phyloP scores from a whole-genome alignment of 2,329 filamentous ascomycete species.

The Alternaria longipes region DNA sequence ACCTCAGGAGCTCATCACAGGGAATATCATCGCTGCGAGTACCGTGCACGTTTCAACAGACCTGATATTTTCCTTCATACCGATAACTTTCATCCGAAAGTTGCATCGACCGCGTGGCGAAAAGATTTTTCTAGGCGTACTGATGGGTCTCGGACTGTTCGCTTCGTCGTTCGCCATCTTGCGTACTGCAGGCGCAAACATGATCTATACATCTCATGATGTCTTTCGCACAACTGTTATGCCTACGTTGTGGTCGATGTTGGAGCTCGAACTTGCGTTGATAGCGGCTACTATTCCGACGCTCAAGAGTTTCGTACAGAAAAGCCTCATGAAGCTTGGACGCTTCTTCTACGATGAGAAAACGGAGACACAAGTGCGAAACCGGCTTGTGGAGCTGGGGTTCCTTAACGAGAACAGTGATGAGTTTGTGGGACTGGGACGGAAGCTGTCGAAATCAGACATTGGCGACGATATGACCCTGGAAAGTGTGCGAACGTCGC shows the following conservation, averaged over 20 bases:
- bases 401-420: slow-evolving; percentile 13
- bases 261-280: slow-evolving; percentile 40
- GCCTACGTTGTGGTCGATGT: slow-evolving; percentile 33
- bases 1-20: slow-evolving; percentile 25
- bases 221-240: slow-evolving; percentile 32
- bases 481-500: not conserved
- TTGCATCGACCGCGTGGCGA: slow-evolving; percentile 32
- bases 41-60: slow-evolving; percentile 29
- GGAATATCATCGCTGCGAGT: slow-evolving; percentile 34
- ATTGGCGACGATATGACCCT: not conserved
- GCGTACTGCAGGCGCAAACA: slow-evolving; percentile 30
- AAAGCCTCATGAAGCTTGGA: slow-evolving; percentile 20
- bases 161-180: slow-evolving; percentile 33
- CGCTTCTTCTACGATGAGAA: slow-evolving; percentile 32
- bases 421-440: not conserved
- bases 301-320: slow-evolving; percentile 34
- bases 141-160: slow-evolving; percentile 38
- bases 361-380: slow-evolving; percentile 22
- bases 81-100: slow-evolving; percentile 34
- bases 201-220: slow-evolving; percentile 27
- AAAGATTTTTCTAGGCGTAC: slow-evolving; percentile 32
- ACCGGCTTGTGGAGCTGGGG: slow-evolving; percentile 26
- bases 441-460: slow-evolving; percentile 8
- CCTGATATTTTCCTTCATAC: slow-evolving; percentile 32
- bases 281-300: slow-evolving; percentile 42